phyloP scores from a whole-genome alignment of 495 filamentous ascomycete genomes.

The Penicillium paxilli region DNA sequence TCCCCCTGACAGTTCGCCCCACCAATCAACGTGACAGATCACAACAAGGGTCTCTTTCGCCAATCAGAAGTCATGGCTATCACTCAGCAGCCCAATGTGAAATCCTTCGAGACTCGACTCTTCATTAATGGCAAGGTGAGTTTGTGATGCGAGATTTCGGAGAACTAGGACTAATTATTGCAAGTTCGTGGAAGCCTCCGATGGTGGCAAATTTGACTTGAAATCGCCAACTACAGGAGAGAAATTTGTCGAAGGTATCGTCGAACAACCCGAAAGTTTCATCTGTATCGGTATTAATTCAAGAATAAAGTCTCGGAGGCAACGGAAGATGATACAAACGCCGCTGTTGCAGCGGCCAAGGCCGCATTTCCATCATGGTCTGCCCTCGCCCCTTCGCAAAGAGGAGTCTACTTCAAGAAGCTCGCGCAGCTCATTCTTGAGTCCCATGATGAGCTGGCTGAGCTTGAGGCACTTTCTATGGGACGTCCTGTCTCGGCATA shows the following conservation, averaged over 20 bases:
- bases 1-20: too few relatives aligned
- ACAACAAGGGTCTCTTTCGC: background rate
- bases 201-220: slow-evolving; percentile 17
- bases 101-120: slow-evolving; percentile 19
- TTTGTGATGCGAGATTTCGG: background rate
- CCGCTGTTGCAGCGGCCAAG: slow-evolving; percentile 58
- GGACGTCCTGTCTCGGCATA: slow-evolving; percentile 31
- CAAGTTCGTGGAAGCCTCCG: slow-evolving; percentile 26
- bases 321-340: slow-evolving; percentile 52
- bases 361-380: slow-evolving; percentile 61
- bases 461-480: slow-evolving; percentile 38
- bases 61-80: slow-evolving; percentile 2
- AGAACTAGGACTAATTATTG: background rate
- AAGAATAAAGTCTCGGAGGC: slow-evolving; percentile 39
- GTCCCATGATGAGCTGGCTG: slow-evolving; percentile 47
- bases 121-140: slow-evolving; percentile 22
- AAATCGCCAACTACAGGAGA: slow-evolving; percentile 14
- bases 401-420: slow-evolving; percentile 49
- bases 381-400: slow-evolving; percentile 36
- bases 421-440: slow-evolving; percentile 51
- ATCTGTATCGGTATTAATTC: background rate
- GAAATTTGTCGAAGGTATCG: slow-evolving; percentile 15
- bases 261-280: background rate
- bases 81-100: slow-evolving; percentile 6
- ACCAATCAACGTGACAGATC: too few relatives aligned